Conservation (phyloP, 441 rosid species). For the Gossypium trilobum region DNA sequence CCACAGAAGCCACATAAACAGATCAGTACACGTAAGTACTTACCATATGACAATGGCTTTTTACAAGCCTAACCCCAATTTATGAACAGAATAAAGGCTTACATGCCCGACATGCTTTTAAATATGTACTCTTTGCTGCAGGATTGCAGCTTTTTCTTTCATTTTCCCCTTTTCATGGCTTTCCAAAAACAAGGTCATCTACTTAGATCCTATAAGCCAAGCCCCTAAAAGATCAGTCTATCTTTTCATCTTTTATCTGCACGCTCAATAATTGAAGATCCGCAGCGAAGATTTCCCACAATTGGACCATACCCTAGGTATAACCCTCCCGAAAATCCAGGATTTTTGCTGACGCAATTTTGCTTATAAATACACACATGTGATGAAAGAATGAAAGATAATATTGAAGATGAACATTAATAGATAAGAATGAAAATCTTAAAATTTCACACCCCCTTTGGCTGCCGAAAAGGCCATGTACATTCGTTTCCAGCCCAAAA, state of each 20-base stretch:
- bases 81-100: neutral
- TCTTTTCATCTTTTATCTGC: neutral
- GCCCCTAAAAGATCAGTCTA: neutral
- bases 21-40: neutral
- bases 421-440: neutral
- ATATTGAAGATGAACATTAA: neutral
- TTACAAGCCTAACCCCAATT: neutral
- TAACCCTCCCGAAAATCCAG: neutral
- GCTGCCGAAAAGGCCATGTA: neutral
- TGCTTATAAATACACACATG: neutral
- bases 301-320: neutral
- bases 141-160: neutral
- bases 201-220: neutral
- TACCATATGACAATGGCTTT: neutral
- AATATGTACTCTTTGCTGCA: neutral
- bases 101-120: neutral
- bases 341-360: neutral
- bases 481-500: neutral
- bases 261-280: neutral
- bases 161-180: neutral
- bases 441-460: neutral
- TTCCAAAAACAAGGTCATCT: neutral
- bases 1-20: neutral
- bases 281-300: neutral
- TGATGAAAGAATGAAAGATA: neutral